phyloP scores from a whole-genome alignment of 345 rosid genomes.

The Melaleuca alternifolia region DNA sequence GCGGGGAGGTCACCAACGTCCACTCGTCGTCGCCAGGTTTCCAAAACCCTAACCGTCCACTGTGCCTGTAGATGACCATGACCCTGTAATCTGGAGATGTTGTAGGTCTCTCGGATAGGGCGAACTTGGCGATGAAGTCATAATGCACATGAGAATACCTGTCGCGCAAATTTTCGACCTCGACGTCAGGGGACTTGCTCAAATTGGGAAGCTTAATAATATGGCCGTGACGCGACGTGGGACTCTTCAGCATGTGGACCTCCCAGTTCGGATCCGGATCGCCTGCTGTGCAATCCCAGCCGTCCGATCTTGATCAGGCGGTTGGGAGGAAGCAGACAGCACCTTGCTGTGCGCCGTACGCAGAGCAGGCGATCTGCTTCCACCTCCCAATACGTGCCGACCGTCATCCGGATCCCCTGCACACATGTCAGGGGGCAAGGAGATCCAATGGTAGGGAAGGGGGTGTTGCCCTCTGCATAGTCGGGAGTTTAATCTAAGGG shows the following conservation, averaged over 20 bases:
- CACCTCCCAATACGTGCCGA: too few species aligned
- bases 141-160: background rate
- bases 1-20: background rate
- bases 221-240: background rate
- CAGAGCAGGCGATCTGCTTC: too few species aligned
- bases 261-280: too few species aligned
- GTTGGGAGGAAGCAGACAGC: too few species aligned
- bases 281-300: too few species aligned
- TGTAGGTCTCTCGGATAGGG: background rate
- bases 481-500: too few species aligned
- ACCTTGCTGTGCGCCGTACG: too few species aligned
- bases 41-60: background rate
- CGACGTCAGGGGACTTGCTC: background rate
- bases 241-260: background rate
- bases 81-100: background rate
- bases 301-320: too few species aligned
- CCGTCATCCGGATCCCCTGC: too few species aligned
- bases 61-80: background rate
- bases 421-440: too few species aligned
- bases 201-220: background rate
- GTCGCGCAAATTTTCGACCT: background rate
- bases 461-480: too few species aligned
- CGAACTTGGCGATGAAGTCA: background rate
- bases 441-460: too few species aligned
- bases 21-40: background rate